Conservation (phyloP, 2,329 filamentous ascomycete species). For the Fusarium sp. region DNA sequence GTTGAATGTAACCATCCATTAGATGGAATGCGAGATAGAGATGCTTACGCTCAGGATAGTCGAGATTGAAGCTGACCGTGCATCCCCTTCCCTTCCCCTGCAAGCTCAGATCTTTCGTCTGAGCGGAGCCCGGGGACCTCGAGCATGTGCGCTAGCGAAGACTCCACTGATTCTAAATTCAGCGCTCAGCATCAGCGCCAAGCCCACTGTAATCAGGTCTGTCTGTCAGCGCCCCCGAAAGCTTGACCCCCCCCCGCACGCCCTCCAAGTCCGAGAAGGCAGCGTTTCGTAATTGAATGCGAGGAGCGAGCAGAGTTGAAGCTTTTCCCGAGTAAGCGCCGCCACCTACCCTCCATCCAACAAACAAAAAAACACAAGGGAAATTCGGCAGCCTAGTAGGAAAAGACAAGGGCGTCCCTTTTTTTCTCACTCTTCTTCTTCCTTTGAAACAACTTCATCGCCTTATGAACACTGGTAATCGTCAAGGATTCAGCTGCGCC, state of each 20-base stretch:
- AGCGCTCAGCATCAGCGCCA: constrained; percentile 26
- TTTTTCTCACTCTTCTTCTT: background rate
- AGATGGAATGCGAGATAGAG: background rate
- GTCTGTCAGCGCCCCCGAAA: constrained; percentile 6
- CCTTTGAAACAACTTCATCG: background rate
- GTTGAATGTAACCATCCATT: background rate
- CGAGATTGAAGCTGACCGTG: background rate
- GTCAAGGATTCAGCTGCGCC: background rate
- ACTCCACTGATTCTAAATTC: constrained; percentile 30
- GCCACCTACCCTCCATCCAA: constrained; percentile 22
- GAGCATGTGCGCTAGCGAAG: background rate
- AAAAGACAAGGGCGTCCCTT: background rate
- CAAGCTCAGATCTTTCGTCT: background rate
- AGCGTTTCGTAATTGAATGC: background rate
- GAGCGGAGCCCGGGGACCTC: background rate
- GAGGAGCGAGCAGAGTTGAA: background rate
- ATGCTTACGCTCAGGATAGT: background rate
- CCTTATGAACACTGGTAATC: background rate
- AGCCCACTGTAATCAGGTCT: constrained; percentile 26
- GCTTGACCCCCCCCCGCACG: background rate
- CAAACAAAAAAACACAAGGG: background rate
- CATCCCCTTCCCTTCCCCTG: background rate
- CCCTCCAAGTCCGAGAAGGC: background rate
- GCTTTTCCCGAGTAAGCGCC: constrained; percentile 18
- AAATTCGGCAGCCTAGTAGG: background rate